A percentile compares a stretch with the other conserved stretches of the same genome.
Evolutionary conservation across 208 protist genomes (phyloP).

Genomic region (Willaertia magna): DNA sequence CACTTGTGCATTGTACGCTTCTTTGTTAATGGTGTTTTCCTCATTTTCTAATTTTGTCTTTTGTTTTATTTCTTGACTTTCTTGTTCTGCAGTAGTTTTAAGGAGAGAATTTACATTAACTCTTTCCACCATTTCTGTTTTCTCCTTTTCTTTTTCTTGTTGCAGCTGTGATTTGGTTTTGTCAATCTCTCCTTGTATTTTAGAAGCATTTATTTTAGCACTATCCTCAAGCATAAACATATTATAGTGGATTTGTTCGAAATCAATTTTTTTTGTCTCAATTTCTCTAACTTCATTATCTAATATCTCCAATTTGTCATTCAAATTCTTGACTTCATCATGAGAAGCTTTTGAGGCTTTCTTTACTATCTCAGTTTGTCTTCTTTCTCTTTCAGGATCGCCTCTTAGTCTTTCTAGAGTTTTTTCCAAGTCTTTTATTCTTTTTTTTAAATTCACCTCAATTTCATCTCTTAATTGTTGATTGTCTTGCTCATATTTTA

Average conservation of each 20-base stretch:
- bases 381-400: constrained; percentile 55
- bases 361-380: constrained; percentile 56
- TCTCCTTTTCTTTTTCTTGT: constrained; percentile 32
- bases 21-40: constrained; percentile 45
- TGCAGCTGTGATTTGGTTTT: constrained; percentile 61
- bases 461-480: not conserved
- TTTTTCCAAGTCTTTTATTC: constrained; percentile 36
- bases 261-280: constrained; percentile 54
- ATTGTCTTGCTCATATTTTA: not conserved
- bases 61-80: constrained; percentile 47
- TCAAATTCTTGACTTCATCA: constrained; percentile 44
- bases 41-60: constrained; percentile 43
- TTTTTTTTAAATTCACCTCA: not conserved
- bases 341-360: constrained; percentile 45
- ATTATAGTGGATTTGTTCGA: constrained; percentile 46
- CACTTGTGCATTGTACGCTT: constrained; percentile 49
- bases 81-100: constrained; percentile 44
- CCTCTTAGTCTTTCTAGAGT: constrained; percentile 55
- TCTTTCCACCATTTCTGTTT: constrained; percentile 47
- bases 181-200: constrained; percentile 63
- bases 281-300: constrained; percentile 48
- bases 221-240: constrained; percentile 49
- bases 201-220: constrained; percentile 46
- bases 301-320: constrained; percentile 53
- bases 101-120: constrained; percentile 49